A percentile compares a stretch with the other conserved stretches of the same genome.
Conservation (phyloP, 345 rosid genomes). For the Anastatica hierochuntica region DNA sequence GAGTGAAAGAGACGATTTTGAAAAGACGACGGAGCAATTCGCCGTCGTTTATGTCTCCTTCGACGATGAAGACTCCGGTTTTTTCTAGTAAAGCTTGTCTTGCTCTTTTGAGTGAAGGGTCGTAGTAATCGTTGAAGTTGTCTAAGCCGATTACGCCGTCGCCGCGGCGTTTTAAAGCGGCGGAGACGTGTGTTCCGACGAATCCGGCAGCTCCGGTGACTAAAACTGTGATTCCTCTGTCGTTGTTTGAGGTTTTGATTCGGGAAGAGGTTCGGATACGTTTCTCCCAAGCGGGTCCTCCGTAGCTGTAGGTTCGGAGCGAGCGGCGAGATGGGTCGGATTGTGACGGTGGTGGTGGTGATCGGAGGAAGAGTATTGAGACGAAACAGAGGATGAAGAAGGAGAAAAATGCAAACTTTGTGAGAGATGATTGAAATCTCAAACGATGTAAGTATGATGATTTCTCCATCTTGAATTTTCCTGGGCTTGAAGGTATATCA, state of each 20-base stretch:
- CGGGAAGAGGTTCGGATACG: conserved; percentile 55
- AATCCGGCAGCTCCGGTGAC: conserved; percentile 95
- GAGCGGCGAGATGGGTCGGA: conserved; percentile 82
- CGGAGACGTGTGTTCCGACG: conserved; percentile 85
- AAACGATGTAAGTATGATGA: conserved; percentile 44
- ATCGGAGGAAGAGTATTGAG: conserved; percentile 74
- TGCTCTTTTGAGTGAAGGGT: conserved; percentile 75
- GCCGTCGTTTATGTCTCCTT: conserved; percentile 84
- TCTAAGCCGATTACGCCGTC: conserved; percentile 85
- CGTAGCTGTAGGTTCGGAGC: conserved; percentile 62
- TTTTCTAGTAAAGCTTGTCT: conserved; percentile 76
- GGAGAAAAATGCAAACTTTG: conserved; percentile 79
- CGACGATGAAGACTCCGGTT: conserved; percentile 64
- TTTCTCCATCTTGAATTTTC: conserved; percentile 95
- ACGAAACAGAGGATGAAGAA: conserved; percentile 61
- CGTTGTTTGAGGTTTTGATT: conserved; percentile 46
- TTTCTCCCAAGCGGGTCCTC: conserved; percentile 76
- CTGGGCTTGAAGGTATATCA: conserved; percentile 74
- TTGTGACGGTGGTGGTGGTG: conserved; percentile 41
- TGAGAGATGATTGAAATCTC: conserved; percentile 62
- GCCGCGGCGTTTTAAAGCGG: conserved; percentile 73
- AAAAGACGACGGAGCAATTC: conserved; percentile 59
- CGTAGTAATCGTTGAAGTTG: no score
- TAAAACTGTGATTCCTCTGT: conserved; percentile 67
- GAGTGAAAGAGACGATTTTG: conserved; percentile 68